A percentile compares a stretch with the other conserved stretches of the same genome.
These are phyloP conservation scores for Pythium volutum DNA, from an alignment of 352 stramenopile genomes.

Conservation along the genomic window DNA sequence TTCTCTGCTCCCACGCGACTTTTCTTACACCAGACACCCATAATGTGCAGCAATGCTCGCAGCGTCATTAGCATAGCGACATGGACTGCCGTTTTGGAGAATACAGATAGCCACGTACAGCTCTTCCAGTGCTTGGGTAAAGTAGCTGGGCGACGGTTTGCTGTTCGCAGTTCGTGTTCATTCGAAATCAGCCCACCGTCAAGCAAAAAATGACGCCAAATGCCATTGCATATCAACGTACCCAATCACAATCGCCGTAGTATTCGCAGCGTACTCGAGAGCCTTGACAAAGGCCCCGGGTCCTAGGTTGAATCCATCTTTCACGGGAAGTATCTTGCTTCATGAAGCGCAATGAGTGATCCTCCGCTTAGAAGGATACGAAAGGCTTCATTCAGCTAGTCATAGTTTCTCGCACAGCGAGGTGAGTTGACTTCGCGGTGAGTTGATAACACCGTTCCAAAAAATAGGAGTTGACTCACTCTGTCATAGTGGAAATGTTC, in stretches of 20 bases:
- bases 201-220: background rate
- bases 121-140: conserved; percentile 37
- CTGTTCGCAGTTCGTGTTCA: conserved; percentile 18
- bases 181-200: too few species aligned
- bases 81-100: background rate
- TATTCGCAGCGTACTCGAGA: conserved; percentile 43
- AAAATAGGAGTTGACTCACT: conserved; percentile 20
- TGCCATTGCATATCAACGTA: conserved; percentile 12
- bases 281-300: conserved; percentile 53
- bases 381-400: conserved; percentile 55
- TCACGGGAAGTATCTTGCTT: conserved; percentile 50
- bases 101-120: conserved; percentile 27
- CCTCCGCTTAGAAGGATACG: conserved; percentile 45
- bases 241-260: conserved; percentile 45
- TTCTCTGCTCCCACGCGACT: conserved; percentile 32
- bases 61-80: background rate
- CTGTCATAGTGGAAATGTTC: conserved; percentile 58
- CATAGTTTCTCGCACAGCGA: too few species aligned
- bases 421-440: too few species aligned
- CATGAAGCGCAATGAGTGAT: conserved; percentile 50
- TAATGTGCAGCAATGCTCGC: background rate
- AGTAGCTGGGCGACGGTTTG: conserved; percentile 49
- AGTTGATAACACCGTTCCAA: background rate
- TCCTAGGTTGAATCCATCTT: conserved; percentile 46
- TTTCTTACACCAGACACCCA: background rate